These are phyloP conservation scores for Fraxinus baroniana DNA, from an alignment of 305 asterid genomes.

Conservation along the genomic window DNA sequence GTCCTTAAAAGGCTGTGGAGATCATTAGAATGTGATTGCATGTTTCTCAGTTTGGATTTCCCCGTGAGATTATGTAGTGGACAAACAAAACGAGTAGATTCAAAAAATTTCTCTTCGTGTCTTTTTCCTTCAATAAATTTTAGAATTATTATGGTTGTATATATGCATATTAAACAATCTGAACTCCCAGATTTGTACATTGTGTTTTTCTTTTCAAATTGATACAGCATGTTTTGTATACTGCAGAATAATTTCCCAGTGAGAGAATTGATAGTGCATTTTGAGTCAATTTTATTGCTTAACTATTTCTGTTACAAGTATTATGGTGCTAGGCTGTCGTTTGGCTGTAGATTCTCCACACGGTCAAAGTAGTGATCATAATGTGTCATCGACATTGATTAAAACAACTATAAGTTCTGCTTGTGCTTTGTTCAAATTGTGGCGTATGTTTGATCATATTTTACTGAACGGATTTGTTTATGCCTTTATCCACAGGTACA, in stretches of 20 bases:
- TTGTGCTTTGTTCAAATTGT: not conserved
- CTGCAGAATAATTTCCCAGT: not conserved
- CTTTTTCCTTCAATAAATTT: not conserved
- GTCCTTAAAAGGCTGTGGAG: not conserved
- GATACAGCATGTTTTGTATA: not conserved
- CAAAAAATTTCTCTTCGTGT: not conserved
- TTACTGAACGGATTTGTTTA: constrained; percentile 4
- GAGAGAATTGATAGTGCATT: not conserved
- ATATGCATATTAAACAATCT: not conserved
- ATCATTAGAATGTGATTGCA: not conserved
- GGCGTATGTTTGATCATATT: constrained; percentile 5
- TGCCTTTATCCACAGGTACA: constrained; percentile 55
- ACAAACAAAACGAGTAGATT: not conserved
- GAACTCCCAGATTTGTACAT: not conserved
- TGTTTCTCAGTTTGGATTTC: not conserved
- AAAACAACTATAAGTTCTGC: not conserved
- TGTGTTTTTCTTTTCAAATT: not conserved
- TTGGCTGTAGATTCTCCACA: not conserved
- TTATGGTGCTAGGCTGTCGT: not conserved
- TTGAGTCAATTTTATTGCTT: not conserved
- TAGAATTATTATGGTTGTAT: not conserved
- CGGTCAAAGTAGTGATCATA: not conserved
- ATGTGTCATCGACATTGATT: not conserved
- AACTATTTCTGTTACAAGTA: not conserved
- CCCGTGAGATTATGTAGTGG: not conserved